Evolutionary conservation across 345 rosid species (phyloP).

Genomic region (Kernera saxatilis): DNA sequence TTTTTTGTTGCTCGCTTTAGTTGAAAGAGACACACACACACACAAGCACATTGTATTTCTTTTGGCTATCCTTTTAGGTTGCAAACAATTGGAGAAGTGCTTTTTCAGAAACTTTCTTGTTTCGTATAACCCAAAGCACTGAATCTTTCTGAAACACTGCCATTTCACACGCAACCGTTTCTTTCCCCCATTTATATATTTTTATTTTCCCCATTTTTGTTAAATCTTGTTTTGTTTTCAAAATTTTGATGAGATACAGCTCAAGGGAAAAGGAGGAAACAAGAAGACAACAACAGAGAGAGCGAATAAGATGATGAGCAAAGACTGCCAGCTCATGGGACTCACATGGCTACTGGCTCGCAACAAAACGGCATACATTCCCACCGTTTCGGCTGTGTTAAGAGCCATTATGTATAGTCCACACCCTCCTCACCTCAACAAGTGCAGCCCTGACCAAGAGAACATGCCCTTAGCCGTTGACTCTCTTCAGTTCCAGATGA

Average conservation of each 20-base stretch:
- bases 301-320: constrained; percentile 78
- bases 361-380: constrained; percentile 91
- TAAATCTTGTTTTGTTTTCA: background rate
- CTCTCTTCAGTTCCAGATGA: constrained; percentile 70
- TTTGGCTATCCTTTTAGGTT: constrained; percentile 32
- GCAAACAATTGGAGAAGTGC: constrained; percentile 29
- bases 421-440: constrained; percentile 66
- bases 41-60: constrained; percentile 9
- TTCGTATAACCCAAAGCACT: constrained; percentile 25
- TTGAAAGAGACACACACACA: constrained; percentile 15
- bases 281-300: constrained; percentile 47
- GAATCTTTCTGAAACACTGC: constrained; percentile 10
- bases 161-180: constrained; percentile 8
- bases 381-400: constrained; percentile 93
- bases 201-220: background rate
- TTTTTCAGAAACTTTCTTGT: constrained; percentile 27
- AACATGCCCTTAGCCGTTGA: constrained; percentile 99
- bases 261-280: constrained; percentile 63
- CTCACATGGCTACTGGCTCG: constrained; percentile 96
- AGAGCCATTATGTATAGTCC: constrained; percentile 93
- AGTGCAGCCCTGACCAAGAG: constrained; percentile 97
- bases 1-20: background rate
- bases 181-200: too few relatives aligned
- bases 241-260: constrained; percentile 35
- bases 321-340: constrained; percentile 98